These are phyloP conservation scores for Amaranthus tricolor DNA, from an alignment of 179 eudicot genomes.

Conservation along the genomic window DNA sequence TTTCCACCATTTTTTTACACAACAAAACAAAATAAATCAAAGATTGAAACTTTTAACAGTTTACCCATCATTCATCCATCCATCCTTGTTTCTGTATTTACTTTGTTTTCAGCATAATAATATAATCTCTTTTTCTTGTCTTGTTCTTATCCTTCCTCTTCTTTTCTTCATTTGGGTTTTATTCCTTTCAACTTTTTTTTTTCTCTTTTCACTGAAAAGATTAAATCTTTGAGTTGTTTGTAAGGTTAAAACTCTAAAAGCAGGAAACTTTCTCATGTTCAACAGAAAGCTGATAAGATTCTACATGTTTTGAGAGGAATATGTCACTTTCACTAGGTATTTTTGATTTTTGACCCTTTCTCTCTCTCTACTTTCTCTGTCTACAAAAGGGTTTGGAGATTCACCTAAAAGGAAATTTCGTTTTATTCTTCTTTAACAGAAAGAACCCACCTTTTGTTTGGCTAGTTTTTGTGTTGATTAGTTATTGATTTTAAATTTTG, in stretches of 20 bases:
- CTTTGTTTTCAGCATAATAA: constrained; percentile 23
- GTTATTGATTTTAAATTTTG: neutral
- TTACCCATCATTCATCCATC: too few relatives aligned
- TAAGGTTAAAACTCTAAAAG: constrained; percentile 14
- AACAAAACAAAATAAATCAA: neutral
- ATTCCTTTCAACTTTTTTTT: neutral
- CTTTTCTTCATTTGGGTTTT: neutral
- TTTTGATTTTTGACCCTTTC: constrained; percentile 14
- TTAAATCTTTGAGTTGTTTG: constrained; percentile 23
- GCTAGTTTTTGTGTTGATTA: neutral
- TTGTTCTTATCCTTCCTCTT: constrained; percentile 9
- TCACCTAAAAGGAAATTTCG: constrained; percentile 30
- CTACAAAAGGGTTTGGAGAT: constrained; percentile 22
- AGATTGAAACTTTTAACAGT: neutral
- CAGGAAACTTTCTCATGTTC: constrained; percentile 18
- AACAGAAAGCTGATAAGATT: constrained; percentile 27
- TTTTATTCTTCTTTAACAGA: constrained; percentile 19
- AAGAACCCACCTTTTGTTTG: constrained; percentile 19
- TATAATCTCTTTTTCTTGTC: neutral
- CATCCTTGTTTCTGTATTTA: neutral
- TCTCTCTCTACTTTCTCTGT: constrained; percentile 13
- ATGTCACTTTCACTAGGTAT: constrained; percentile 40
- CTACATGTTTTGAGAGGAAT: constrained; percentile 15
- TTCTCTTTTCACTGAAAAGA: constrained; percentile 10
- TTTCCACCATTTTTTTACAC: constrained; percentile 1